Evolutionary conservation across 73 alveolate genomes (phyloP).

Genomic region (Stentor coeruleus): DNA sequence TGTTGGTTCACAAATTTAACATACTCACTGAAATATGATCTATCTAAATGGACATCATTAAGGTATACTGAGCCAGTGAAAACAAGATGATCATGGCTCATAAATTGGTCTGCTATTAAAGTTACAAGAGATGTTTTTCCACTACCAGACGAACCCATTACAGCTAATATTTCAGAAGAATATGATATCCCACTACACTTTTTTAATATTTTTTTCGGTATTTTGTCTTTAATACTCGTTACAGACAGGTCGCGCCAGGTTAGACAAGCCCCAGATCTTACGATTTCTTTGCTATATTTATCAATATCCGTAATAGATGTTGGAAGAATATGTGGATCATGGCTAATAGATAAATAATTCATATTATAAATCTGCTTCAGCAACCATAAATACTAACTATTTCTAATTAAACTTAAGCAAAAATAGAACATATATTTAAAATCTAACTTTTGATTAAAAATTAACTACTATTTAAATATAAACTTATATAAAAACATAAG

Average conservation of each 20-base stretch:
- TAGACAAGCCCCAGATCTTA: too few species aligned
- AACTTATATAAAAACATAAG: too few species aligned
- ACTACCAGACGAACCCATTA: slow-evolving; percentile 52
- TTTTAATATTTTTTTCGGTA: neutral
- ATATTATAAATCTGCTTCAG: too few species aligned
- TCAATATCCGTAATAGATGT: too few species aligned
- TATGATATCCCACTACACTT: slow-evolving; percentile 29
- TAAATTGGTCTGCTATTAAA: slow-evolving; percentile 28
- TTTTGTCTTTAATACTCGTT: neutral
- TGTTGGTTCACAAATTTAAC: slow-evolving; percentile 35
- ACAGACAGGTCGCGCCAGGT: slow-evolving; percentile 15
- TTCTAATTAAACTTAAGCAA: too few species aligned
- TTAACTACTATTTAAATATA: too few species aligned
- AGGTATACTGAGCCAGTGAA: neutral
- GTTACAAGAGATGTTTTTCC: slow-evolving; percentile 46
- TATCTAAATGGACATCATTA: neutral
- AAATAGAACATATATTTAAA: too few species aligned
- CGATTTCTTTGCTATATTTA: too few species aligned
- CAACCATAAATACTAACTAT: too few species aligned
- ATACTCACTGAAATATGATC: slow-evolving; percentile 5
- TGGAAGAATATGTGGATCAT: too few species aligned
- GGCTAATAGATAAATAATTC: too few species aligned
- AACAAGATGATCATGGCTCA: neutral
- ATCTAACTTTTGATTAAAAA: too few species aligned
- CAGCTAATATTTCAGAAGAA: slow-evolving; percentile 33